Conservation (phyloP, 148 eudicot genomes). For the Simmondsia chinensis region DNA sequence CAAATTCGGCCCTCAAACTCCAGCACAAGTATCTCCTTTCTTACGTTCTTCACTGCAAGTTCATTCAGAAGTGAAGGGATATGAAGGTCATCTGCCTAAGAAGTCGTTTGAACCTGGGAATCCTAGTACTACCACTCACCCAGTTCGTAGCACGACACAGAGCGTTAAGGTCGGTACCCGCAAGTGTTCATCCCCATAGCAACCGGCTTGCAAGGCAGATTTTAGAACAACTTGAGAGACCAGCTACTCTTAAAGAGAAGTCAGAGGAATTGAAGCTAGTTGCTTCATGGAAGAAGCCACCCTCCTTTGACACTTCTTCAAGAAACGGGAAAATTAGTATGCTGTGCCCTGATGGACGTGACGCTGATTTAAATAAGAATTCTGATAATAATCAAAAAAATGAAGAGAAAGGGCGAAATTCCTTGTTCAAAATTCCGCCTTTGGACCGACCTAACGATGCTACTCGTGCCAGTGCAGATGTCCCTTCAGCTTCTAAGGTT, state of each 20-base stretch:
- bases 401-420: slow-evolving; percentile 8
- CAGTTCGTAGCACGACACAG: slow-evolving; percentile 11
- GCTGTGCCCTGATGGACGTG: no score
- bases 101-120: slow-evolving; percentile 28
- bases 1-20: slow-evolving; percentile 45
- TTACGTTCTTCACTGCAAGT: slow-evolving; percentile 23
- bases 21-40: slow-evolving; percentile 35
- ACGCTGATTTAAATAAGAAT: no score
- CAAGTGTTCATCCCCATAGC: slow-evolving; percentile 33
- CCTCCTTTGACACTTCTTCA: no score
- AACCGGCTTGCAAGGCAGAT: slow-evolving; percentile 56
- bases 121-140: slow-evolving; percentile 16
- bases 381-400: slow-evolving; percentile 22
- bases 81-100: slow-evolving; percentile 25
- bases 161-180: slow-evolving; percentile 19
- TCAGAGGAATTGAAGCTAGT: slow-evolving; percentile 61
- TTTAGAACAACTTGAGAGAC: slow-evolving; percentile 62
- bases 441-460: slow-evolving; percentile 19
- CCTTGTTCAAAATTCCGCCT: slow-evolving; percentile 12
- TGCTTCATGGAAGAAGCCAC: slow-evolving; percentile 34
- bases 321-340: no score
- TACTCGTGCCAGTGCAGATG: slow-evolving; percentile 20
- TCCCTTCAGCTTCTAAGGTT: slow-evolving; percentile 23
- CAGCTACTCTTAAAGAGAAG: slow-evolving; percentile 52
- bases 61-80: slow-evolving; percentile 21